Evolutionary conservation across 371 early-diverging fungal genomes (phyloP).

Genomic region (Cladochytrium tenue): DNA sequence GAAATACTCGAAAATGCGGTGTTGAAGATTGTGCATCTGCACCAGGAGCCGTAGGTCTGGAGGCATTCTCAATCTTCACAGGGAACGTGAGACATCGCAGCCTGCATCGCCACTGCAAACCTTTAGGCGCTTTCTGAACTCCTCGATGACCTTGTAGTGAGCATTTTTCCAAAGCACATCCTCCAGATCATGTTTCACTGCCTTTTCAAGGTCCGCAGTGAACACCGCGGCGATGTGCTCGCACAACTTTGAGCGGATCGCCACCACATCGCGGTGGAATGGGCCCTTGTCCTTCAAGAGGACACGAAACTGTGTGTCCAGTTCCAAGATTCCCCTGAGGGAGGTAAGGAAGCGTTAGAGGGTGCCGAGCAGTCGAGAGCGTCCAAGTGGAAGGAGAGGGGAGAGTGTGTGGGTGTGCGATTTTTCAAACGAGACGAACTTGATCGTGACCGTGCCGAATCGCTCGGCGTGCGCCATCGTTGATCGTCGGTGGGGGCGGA

Average conservation of each 20-base stretch:
- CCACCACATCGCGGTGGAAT: neutral
- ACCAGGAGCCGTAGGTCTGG: neutral
- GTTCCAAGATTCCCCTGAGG: no score
- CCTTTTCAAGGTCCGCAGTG: neutral
- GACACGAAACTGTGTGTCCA: neutral
- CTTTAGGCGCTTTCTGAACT: neutral
- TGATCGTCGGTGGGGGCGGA: no score
- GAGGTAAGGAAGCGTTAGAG: no score
- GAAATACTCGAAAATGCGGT: conserved; percentile 5
- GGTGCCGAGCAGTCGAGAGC: no score
- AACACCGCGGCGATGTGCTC: neutral
- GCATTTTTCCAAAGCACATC: neutral
- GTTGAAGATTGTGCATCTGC: neutral
- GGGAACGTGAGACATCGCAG: no score
- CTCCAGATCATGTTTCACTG: neutral
- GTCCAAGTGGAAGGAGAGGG: no score
- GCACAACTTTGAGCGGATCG: neutral
- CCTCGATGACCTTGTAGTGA: conserved; percentile 6
- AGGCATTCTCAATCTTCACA: neutral
- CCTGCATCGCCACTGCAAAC: neutral
- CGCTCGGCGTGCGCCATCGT: no score
- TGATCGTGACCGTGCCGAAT: no score
- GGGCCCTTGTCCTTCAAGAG: neutral
- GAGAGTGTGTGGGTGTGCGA: no score
- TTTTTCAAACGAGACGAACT: no score